These are phyloP conservation scores for Rhodofomes roseus DNA, from an alignment of 1,284 basidiomycete species.

Conservation along the genomic window DNA sequence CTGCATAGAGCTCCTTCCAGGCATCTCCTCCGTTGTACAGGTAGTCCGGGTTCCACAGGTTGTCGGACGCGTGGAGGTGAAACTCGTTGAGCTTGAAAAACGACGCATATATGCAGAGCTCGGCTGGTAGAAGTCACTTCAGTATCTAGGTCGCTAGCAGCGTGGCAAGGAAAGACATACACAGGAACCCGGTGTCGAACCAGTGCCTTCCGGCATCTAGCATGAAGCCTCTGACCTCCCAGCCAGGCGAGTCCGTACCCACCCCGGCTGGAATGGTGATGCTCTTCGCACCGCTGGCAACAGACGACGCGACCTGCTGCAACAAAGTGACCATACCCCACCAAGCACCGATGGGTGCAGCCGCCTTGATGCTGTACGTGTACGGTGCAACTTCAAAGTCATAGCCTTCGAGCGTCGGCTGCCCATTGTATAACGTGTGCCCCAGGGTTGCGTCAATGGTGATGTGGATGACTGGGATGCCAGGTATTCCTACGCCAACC, in stretches of 20 bases:
- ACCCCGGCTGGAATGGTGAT: conserved; percentile 27
- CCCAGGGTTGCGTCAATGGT: conserved; percentile 19
- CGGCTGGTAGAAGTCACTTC: conserved; percentile 17
- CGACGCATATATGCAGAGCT: conserved; percentile 35
- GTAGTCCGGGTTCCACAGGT: conserved; percentile 25
- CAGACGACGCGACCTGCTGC: conserved; percentile 25
- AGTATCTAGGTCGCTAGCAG: neutral
- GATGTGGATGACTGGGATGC: conserved; percentile 24
- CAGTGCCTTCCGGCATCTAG: conserved; percentile 35
- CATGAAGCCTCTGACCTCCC: conserved; percentile 38
- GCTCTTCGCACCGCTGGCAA: conserved; percentile 19
- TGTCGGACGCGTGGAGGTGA: conserved; percentile 29
- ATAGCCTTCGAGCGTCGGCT: conserved; percentile 33
- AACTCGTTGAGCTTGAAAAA: conserved; percentile 37
- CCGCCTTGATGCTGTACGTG: conserved; percentile 26
- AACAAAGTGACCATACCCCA: conserved; percentile 36
- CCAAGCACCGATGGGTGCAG: conserved; percentile 33
- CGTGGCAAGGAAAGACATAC: conserved; percentile 7
- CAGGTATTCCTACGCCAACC: conserved; percentile 7
- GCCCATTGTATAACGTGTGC: conserved; percentile 30
- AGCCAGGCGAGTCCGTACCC: conserved; percentile 32
- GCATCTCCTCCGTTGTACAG: conserved; percentile 23
- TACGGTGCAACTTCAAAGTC: conserved; percentile 22
- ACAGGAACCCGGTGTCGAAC: conserved; percentile 25
- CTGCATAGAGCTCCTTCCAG: conserved; percentile 31